phyloP scores from a whole-genome alignment of 495 filamentous ascomycete genomes.

The Polyplosphaeria fusca region DNA sequence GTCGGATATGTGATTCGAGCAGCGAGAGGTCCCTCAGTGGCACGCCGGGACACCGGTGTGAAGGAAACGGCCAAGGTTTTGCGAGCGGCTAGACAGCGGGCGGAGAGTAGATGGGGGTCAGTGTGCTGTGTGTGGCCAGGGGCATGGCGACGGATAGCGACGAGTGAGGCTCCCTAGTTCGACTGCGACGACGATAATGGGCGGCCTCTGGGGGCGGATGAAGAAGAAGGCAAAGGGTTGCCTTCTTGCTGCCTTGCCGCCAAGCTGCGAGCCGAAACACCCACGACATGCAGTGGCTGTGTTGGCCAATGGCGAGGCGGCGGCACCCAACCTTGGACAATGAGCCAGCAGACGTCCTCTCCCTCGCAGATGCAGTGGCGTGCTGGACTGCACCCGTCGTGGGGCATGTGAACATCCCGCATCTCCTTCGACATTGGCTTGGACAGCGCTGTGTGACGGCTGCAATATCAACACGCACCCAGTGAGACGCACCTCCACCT shows the following conservation, averaged over 20 bases:
- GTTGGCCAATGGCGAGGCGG: not conserved
- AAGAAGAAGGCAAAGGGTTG: constrained; percentile 25
- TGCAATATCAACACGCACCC: not conserved
- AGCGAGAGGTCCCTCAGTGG: constrained; percentile 8
- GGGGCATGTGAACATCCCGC: not conserved
- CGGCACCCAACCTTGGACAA: not conserved
- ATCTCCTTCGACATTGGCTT: not conserved
- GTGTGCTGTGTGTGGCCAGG: not conserved
- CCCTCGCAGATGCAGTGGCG: not conserved
- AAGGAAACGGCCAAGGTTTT: not conserved
- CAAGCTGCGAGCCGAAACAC: constrained; percentile 5
- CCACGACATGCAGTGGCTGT: constrained; percentile 8
- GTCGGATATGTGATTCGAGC: constrained; percentile 4
- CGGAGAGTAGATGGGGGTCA: not conserved
- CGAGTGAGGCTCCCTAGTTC: constrained; percentile 32
- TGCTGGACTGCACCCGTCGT: not conserved
- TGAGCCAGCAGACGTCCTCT: not conserved
- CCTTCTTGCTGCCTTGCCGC: constrained; percentile 28
- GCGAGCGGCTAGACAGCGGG: constrained; percentile 5
- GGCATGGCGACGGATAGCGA: not conserved
- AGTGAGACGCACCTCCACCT: not conserved
- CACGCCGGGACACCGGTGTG: constrained; percentile 23
- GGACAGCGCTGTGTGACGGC: not conserved
- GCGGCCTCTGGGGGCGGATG: constrained; percentile 18
- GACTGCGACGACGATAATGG: constrained; percentile 1